Conservation (phyloP, 2,329 filamentous ascomycete genomes). For the Aspergillus jensenii region DNA sequence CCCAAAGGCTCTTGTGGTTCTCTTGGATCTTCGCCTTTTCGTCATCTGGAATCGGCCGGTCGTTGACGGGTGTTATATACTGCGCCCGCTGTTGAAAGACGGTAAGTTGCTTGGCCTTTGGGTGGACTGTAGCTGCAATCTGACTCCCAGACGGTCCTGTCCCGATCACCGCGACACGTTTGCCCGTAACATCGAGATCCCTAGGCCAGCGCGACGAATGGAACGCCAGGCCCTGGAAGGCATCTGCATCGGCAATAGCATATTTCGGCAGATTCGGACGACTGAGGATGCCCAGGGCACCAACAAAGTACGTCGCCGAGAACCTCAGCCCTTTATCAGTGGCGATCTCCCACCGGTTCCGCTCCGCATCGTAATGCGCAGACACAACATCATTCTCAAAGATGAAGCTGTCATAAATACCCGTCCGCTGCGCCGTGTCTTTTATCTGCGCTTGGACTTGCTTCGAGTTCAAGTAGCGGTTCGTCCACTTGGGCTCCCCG, state of each 20-base stretch:
- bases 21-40: background rate
- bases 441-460: background rate
- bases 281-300: background rate
- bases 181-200: background rate
- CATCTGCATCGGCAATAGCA: background rate
- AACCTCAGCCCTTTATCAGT: background rate
- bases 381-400: background rate
- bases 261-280: background rate
- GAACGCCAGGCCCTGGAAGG: background rate
- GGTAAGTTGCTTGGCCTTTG: background rate
- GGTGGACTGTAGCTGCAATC: background rate
- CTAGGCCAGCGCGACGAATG: background rate
- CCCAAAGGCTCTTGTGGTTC: background rate
- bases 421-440: background rate
- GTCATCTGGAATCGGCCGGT: background rate
- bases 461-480: background rate
- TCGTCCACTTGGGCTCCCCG: slow-evolving; percentile 47
- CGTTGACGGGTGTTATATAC: background rate
- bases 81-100: background rate
- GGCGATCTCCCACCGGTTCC: background rate
- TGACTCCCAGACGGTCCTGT: background rate
- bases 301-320: background rate
- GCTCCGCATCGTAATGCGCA: background rate
- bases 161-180: background rate
- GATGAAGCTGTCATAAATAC: background rate